Conservation (phyloP, 2,329 filamentous ascomycete species). For the Fusarium gaditjirri region DNA sequence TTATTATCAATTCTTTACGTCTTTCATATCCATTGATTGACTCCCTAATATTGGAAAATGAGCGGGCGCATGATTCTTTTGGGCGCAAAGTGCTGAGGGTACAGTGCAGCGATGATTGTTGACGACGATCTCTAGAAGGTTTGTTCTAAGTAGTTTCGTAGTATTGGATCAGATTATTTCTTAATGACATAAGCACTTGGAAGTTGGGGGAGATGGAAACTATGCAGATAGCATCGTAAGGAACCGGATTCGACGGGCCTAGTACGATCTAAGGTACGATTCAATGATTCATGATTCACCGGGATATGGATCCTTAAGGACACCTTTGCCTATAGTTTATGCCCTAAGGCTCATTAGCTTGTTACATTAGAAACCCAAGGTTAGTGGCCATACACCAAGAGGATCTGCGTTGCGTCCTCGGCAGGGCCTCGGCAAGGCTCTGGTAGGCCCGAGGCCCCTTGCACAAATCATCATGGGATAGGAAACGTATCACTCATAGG, state of each 20-base stretch:
- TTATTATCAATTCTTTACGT: no score
- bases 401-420: background rate
- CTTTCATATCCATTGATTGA: no score
- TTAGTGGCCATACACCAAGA: background rate
- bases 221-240: fast-evolving
- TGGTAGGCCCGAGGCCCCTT: no score
- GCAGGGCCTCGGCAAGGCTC: background rate
- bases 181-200: fast-evolving
- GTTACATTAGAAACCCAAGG: fast-evolving
- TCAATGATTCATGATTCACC: background rate
- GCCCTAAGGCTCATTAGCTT: fast-evolving
- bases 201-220: fast-evolving
- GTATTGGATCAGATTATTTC: fast-evolving
- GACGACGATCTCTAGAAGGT: fast-evolving
- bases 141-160: fast-evolving
- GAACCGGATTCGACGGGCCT: background rate
- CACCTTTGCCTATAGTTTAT: fast-evolving
- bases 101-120: fast-evolving
- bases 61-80: no score
- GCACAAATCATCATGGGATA: fast-evolving
- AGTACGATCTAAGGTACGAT: fast-evolving
- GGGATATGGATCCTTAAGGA: fast-evolving
- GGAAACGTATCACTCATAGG: fast-evolving
- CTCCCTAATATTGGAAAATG: no score
- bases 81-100: fast-evolving